Evolutionary conservation across 2,329 filamentous ascomycete genomes (phyloP).

Genomic region (Sphaerulina vaccinii): DNA sequence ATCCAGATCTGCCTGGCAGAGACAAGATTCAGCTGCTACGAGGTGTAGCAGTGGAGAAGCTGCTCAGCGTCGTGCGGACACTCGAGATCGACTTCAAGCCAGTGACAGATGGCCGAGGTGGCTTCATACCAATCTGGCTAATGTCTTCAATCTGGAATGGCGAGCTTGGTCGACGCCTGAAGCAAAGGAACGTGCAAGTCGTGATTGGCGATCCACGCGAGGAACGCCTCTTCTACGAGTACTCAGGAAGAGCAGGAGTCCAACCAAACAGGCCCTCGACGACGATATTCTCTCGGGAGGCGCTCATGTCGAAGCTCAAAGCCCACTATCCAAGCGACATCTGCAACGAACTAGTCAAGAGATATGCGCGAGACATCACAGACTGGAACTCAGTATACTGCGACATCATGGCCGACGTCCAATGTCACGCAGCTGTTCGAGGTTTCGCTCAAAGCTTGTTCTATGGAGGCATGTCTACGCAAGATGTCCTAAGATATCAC

Average conservation of each 20-base stretch:
- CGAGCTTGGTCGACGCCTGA: constrained; percentile 19
- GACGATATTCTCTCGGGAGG: constrained; percentile 13
- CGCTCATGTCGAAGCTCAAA: constrained; percentile 16
- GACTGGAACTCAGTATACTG: constrained; percentile 22
- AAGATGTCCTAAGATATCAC: constrained; percentile 23
- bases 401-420: constrained; percentile 24
- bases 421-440: constrained; percentile 21
- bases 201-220: constrained; percentile 21
- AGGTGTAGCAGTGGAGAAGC: constrained; percentile 17
- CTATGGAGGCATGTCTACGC: constrained; percentile 22
- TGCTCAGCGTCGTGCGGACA: constrained; percentile 17
- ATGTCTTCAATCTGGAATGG: constrained; percentile 24
- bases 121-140: constrained; percentile 19
- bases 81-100: constrained; percentile 20
- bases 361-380: constrained; percentile 17
- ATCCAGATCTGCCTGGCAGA: constrained; percentile 13
- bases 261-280: constrained; percentile 5
- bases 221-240: constrained; percentile 17
- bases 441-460: constrained; percentile 21
- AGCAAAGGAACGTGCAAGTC: constrained; percentile 20
- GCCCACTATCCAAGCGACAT: constrained; percentile 17
- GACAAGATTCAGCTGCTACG: constrained; percentile 20
- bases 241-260: constrained; percentile 2
- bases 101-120: constrained; percentile 21
- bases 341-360: constrained; percentile 15